phyloP scores from a whole-genome alignment of 495 filamentous ascomycete species.

The Penicillium crystallinum region DNA sequence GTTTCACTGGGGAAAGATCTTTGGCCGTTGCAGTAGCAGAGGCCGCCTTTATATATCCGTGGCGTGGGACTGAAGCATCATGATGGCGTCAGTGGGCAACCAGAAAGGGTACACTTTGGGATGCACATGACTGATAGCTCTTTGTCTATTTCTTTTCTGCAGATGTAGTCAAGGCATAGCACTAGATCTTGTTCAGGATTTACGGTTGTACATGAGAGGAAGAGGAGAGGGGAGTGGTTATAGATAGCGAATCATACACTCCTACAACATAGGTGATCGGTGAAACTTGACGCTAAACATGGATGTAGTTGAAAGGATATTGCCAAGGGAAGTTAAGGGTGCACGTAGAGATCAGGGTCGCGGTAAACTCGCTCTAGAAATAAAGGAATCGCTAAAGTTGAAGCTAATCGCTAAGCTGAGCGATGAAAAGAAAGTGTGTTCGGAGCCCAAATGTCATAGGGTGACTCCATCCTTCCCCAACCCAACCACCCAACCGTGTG shows the following conservation, averaged over 20 bases:
- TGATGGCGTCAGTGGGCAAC: constrained; percentile 19
- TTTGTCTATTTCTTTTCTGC: neutral
- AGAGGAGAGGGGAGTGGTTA: no score
- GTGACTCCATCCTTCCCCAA: neutral
- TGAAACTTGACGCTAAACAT: no score
- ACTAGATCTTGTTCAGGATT: no score
- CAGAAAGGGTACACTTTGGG: neutral
- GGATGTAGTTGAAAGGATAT: no score
- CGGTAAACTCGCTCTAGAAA: no score
- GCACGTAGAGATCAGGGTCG: no score
- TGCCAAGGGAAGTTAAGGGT: no score
- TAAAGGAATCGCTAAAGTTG: neutral
- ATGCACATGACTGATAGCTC: neutral
- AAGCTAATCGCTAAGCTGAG: neutral
- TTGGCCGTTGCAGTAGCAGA: neutral
- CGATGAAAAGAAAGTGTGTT: neutral
- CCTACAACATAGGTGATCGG: no score
- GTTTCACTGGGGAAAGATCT: no score
- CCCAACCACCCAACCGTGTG: neutral
- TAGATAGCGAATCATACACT: no score
- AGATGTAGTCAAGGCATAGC: no score
- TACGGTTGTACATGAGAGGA: no score
- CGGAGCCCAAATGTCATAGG: neutral
- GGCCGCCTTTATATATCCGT: neutral
- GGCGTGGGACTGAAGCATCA: constrained; percentile 7